Conservation (phyloP, 2,329 filamentous ascomycete genomes). For the Verticillium alfalfae region DNA sequence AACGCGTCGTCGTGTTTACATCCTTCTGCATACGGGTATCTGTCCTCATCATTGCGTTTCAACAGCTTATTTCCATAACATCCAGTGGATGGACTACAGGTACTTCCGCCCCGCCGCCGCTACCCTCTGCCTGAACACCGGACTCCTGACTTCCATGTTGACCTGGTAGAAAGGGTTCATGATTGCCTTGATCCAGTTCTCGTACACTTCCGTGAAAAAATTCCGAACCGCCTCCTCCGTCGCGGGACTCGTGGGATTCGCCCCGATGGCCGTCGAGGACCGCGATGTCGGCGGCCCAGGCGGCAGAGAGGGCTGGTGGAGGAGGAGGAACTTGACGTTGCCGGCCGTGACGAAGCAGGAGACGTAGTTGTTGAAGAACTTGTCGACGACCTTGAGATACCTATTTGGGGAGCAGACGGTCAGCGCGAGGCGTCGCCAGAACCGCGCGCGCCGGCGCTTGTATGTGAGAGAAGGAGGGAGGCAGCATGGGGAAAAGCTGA, state of each 20-base stretch:
- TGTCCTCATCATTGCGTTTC: neutral
- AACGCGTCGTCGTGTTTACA: neutral
- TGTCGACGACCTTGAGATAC: constrained; percentile 95
- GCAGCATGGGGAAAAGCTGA: constrained; percentile 8
- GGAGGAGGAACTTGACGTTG: constrained; percentile 89
- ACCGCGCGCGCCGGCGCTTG: too few relatives aligned
- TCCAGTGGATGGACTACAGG: constrained; percentile 45
- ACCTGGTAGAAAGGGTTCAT: constrained; percentile 95
- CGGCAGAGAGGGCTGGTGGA: constrained; percentile 68
- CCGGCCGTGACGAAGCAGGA: constrained; percentile 90
- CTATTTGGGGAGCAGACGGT: constrained; percentile 33
- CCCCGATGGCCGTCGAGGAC: constrained; percentile 65
- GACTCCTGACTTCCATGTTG: constrained; percentile 80
- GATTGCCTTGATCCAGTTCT: constrained; percentile 91
- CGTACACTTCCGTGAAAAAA: constrained; percentile 94
- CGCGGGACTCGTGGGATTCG: constrained; percentile 81
- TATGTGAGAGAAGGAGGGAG: neutral
- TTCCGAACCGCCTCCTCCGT: constrained; percentile 93
- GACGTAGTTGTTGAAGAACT: constrained; percentile 93
- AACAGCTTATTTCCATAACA: neutral
- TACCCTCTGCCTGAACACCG: constrained; percentile 77
- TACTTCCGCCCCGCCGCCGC: constrained; percentile 90
- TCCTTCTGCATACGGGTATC: constrained; percentile 16
- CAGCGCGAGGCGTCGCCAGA: neutral
- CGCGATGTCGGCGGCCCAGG: constrained; percentile 34